A percentile compares a stretch with the other conserved stretches of the same genome.
phyloP scores from a whole-genome alignment of 768 basidiomycete species.

The Leccinum pellstonianum region DNA sequence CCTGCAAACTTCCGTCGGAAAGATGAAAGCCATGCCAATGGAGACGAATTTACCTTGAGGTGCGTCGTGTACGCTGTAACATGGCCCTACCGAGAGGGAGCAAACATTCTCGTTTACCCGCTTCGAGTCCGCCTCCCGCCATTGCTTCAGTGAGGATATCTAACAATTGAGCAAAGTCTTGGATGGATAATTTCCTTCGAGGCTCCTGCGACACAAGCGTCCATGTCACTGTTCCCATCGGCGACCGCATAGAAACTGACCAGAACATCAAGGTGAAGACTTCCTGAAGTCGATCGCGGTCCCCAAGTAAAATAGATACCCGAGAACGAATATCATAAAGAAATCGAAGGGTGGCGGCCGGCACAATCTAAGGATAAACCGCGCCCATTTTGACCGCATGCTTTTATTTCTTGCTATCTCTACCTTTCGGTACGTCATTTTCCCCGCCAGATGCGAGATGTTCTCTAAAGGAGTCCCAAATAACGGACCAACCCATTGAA shows the following conservation, averaged over 20 bases:
- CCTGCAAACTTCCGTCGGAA: conserved; percentile 40
- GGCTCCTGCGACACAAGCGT: conserved; percentile 39
- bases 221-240: conserved; percentile 25
- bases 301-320: conserved; percentile 27
- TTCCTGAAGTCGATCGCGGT: conserved; percentile 27
- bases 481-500: conserved; percentile 27
- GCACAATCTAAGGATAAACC: conserved; percentile 29
- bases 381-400: not conserved
- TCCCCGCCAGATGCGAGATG: not conserved
- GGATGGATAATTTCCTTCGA: conserved; percentile 39
- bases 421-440: conserved; percentile 27
- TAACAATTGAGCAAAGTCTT: conserved; percentile 46
- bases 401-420: conserved; percentile 35
- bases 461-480: conserved; percentile 22
- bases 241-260: conserved; percentile 47
- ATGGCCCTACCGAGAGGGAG: conserved; percentile 50
- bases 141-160: conserved; percentile 44
- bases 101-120: conserved; percentile 36
- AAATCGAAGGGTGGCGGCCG: conserved; percentile 46
- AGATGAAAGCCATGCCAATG: not conserved
- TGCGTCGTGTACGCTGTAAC: conserved; percentile 43
- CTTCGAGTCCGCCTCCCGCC: conserved; percentile 24
- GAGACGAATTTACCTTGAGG: conserved; percentile 52
- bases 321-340: conserved; percentile 39
- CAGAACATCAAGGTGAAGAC: conserved; percentile 43